Evolutionary conservation across 306 rosid genomes (phyloP), one percentile per base, ranked within the genome.

Genomic region (Mucuna pruriens): DNA sequence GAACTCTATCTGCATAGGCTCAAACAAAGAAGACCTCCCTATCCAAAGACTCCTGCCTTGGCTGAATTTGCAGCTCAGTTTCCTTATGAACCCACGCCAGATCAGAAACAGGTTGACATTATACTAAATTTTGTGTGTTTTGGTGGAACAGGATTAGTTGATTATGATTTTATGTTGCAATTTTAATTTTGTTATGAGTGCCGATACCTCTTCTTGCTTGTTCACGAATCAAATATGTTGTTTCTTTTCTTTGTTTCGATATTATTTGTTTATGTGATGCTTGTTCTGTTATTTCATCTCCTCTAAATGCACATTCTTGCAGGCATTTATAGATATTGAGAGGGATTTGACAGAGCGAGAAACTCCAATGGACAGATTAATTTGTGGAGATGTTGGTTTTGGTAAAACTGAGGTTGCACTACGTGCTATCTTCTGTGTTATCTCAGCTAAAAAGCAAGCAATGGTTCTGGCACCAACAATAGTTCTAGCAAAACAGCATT

Each of bases 371-470:
- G 99, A 95, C 89, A 88, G 97, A 73, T 87, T 95, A 75, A 91
- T 95, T 76, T 95, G 99, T 82, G 98, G 99, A 46, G 99, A 95
- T 84, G 99, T 95, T 57, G 99, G 99, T 72, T 95, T 95, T 87
- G 98, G 99, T 72, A 95, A 95, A 83, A 95, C 99, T 71, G 98
- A 95, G 88, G 99, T 93, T 81, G 99, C 99, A n/a, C 44, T 95
- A 62, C 98, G 99, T 83, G 99, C 98, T 85, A 87, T 93, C 78
- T 85, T 84, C 71, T 89, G 90, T 81, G 97, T 91, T 31, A 89
- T 95, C 68, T 86, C 97, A 23, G 90, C 93, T n/a, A 94, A 92
- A 71, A 95, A 95, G 84, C 99, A 95, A 85, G 91, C 92, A 2
- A 95, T 95, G 99, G 92, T 95, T 89, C 87, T 95, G 34, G 99